These are phyloP conservation scores for Herpotrichia juniperi DNA, from an alignment of 2,329 filamentous ascomycete genomes.

Conservation along the genomic window DNA sequence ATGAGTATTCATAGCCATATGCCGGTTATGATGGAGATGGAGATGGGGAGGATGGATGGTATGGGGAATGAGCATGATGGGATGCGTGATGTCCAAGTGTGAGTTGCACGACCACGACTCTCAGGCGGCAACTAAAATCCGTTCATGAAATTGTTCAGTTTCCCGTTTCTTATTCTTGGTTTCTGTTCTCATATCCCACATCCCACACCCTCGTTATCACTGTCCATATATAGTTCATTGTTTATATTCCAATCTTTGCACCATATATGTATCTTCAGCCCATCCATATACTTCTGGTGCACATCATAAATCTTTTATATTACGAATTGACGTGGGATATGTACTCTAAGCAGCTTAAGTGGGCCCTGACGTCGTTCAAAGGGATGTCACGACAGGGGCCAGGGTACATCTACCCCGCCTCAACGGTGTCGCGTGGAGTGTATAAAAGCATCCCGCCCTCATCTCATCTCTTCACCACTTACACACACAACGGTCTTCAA, in stretches of 20 bases:
- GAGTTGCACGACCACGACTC: background rate
- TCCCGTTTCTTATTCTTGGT: background rate
- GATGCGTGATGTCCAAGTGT: constrained; percentile 1
- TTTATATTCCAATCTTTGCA: too few species aligned
- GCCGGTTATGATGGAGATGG: constrained; percentile 8
- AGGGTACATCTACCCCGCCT: constrained; percentile 32
- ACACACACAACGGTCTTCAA: constrained; percentile 2
- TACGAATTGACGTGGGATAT: background rate
- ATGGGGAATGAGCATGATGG: background rate
- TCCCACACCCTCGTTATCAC: too few species aligned
- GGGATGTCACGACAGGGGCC: constrained; percentile 1
- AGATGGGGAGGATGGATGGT: constrained; percentile 2
- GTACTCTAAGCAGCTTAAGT: constrained; percentile 1
- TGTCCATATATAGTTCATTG: too few species aligned
- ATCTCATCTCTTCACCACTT: constrained; percentile 1
- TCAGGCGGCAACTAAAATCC: too few species aligned
- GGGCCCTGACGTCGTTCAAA: background rate
- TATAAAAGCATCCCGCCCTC: constrained; percentile 9
- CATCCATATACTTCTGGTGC: background rate
- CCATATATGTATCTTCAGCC: too few species aligned
- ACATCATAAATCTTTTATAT: background rate
- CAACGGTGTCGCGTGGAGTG: constrained; percentile 16
- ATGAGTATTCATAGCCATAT: constrained; percentile 18
- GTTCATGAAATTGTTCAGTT: too few species aligned
- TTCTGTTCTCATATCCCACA: too few species aligned